Evolutionary conservation across 75 land plant species (phyloP).

Genomic region (Picea sitchensis): DNA sequence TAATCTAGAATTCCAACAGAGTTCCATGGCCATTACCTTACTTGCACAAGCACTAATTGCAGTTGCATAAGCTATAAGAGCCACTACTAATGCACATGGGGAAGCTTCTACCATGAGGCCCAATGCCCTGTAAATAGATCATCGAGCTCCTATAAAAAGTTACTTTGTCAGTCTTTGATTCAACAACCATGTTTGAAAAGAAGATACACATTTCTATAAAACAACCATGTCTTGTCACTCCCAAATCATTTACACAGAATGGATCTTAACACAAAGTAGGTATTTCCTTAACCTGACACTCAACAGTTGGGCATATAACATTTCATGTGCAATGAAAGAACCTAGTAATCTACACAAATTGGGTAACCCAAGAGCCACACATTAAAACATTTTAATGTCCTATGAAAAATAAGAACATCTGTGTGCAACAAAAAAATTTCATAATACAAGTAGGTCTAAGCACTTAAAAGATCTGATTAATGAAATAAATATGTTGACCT

Average conservation of each 20-base stretch:
- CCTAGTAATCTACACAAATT: not conserved
- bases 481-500: too few species aligned
- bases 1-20: not conserved
- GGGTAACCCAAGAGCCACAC: not conserved
- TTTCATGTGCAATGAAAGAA: not conserved
- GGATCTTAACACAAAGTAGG: not conserved
- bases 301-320: not conserved
- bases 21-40: slow-evolving; percentile 51
- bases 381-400: not conserved
- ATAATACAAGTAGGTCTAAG: too few species aligned
- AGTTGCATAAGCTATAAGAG: slow-evolving; percentile 95
- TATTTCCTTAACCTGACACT: not conserved
- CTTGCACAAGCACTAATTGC: slow-evolving; percentile 96
- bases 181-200: not conserved
- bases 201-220: not conserved
- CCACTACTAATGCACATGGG: slow-evolving; percentile 98
- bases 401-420: not conserved
- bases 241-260: not conserved
- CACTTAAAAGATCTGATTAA: too few species aligned
- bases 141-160: slow-evolving; percentile 61
- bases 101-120: slow-evolving; percentile 99
- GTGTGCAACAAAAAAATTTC: not conserved
- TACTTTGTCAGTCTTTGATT: not conserved
- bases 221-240: not conserved
- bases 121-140: slow-evolving; percentile 91